Conservation (phyloP, 306 rosid species). For the Inga leiocalycina region DNA sequence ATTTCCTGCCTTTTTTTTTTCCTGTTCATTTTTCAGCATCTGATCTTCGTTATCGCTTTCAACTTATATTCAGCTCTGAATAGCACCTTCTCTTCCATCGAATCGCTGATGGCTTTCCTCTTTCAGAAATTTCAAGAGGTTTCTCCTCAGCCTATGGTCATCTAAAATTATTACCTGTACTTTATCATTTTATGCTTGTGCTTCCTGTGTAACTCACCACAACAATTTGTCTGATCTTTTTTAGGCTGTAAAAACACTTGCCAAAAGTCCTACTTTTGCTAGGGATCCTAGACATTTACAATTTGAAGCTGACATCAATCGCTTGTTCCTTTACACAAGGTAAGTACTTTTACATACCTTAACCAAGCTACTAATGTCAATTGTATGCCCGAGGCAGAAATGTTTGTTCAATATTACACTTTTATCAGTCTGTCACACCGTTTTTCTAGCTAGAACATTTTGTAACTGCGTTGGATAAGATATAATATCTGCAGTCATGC, state of each 20-base stretch:
- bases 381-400: background rate
- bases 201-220: constrained; percentile 13
- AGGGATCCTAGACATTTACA: constrained; percentile 79
- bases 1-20: constrained; percentile 16
- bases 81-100: constrained; percentile 18
- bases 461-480: background rate
- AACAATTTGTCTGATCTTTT: constrained; percentile 18
- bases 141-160: constrained; percentile 20
- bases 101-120: constrained; percentile 62
- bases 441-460: background rate
- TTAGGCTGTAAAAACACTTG: constrained; percentile 69
- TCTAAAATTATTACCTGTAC: background rate
- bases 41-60: constrained; percentile 5
- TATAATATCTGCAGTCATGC: background rate
- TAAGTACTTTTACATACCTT: constrained; percentile 28
- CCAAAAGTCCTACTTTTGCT: constrained; percentile 58
- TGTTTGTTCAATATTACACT: background rate
- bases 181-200: background rate
- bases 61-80: background rate
- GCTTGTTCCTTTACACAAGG: constrained; percentile 87
- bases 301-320: constrained; percentile 81
- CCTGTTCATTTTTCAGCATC: constrained; percentile 26
- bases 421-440: background rate
- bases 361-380: background rate
- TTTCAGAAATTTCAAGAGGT: constrained; percentile 91